These are phyloP conservation scores for Tulasnella sp. DNA, from an alignment of 768 basidiomycete genomes.

Conservation along the genomic window DNA sequence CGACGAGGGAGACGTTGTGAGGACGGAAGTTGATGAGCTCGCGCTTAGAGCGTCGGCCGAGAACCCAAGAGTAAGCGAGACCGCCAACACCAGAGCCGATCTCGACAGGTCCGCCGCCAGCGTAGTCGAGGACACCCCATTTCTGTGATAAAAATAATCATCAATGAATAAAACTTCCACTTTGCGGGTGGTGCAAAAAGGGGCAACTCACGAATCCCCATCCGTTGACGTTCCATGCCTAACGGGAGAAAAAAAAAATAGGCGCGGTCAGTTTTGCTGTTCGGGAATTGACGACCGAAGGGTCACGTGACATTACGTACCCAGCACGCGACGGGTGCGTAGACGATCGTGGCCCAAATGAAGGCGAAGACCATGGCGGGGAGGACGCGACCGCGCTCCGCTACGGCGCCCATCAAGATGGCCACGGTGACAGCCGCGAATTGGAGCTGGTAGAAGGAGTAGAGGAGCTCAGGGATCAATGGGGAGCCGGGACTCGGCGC, in stretches of 20 bases:
- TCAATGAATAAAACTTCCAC: background rate
- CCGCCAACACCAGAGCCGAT: conserved; percentile 81
- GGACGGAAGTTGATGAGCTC: conserved; percentile 78
- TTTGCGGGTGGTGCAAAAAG: background rate
- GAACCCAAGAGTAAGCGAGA: conserved; percentile 79
- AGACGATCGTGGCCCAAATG: conserved; percentile 71
- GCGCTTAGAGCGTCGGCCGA: conserved; percentile 72
- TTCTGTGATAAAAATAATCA: conserved; percentile 30
- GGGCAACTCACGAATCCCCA: conserved; percentile 74
- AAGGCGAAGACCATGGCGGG: conserved; percentile 80
- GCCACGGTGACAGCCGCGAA: conserved; percentile 77
- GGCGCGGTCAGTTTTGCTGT: background rate
- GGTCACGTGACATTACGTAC: conserved; percentile 4
- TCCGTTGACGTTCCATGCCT: conserved; percentile 67
- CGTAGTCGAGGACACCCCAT: conserved; percentile 77
- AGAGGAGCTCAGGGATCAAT: conserved; percentile 75
- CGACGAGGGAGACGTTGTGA: conserved; percentile 80
- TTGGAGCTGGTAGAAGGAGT: conserved; percentile 84
- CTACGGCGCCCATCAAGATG: conserved; percentile 58
- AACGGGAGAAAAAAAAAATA: background rate
- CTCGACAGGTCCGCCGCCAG: conserved; percentile 84
- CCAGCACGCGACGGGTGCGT: conserved; percentile 33
- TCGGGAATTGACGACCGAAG: background rate
- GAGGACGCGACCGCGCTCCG: conserved; percentile 79
- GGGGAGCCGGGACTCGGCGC: conserved; percentile 74